These are phyloP conservation scores for Acer saccharum DNA, from an alignment of 345 rosid genomes.

Conservation along the genomic window DNA sequence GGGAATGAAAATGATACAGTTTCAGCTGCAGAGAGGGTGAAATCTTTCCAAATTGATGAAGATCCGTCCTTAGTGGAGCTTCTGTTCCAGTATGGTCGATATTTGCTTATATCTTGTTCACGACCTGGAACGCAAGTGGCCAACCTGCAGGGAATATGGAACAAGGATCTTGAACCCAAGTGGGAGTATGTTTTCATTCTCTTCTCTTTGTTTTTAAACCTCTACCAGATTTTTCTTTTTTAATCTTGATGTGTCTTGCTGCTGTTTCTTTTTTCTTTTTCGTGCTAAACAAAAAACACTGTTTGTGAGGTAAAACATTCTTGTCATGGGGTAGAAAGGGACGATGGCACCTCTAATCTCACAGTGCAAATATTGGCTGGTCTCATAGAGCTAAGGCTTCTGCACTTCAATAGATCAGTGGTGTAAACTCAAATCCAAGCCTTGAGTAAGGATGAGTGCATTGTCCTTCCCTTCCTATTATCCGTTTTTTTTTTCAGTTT, in stretches of 20 bases:
- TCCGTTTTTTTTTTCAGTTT: not conserved
- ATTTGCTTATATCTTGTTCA: conserved; percentile 87
- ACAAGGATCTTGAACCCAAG: conserved; percentile 66
- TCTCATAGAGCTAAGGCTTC: not conserved
- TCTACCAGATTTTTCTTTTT: not conserved
- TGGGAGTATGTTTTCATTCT: conserved; percentile 76
- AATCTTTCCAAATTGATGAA: conserved; percentile 68
- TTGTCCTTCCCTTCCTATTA: not conserved
- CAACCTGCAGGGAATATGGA: conserved; percentile 96
- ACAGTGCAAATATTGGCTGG: not conserved
- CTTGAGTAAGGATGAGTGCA: not conserved
- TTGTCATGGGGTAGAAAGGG: not conserved
- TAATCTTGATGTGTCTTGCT: not conserved
- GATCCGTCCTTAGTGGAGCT: conserved; percentile 90
- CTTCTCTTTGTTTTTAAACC: conserved; percentile 7
- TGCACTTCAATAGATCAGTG: not conserved
- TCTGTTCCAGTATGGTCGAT: conserved; percentile 81
- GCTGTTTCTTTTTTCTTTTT: not conserved
- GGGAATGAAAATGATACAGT: conserved; percentile 25
- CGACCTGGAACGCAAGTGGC: conserved; percentile 93
- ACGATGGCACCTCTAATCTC: not conserved
- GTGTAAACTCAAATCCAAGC: not conserved
- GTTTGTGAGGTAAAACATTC: not conserved
- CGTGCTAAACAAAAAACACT: not conserved
- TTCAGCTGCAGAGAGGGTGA: conserved; percentile 74